Percentiles rank a stretch among this genome's conserved stretches.
Conservation (phyloP, 306 rosid species). For the Medicago arabica region DNA sequence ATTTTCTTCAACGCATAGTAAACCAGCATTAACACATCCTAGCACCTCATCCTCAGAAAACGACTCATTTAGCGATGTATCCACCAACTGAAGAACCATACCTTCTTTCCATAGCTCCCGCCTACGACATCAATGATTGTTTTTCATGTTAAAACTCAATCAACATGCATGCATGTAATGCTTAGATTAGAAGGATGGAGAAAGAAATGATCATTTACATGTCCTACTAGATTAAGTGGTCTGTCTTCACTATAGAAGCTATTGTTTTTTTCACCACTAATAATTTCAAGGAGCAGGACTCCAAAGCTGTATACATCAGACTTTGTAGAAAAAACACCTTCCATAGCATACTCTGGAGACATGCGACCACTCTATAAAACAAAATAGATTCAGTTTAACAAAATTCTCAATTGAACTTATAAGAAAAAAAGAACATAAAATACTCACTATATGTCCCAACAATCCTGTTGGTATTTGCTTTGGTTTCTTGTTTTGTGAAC, state of each 20-base stretch:
- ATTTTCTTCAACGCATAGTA: slow-evolving; percentile 37
- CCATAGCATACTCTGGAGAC: no score
- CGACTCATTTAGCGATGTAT: slow-evolving; percentile 16
- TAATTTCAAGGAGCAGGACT: slow-evolving; percentile 34
- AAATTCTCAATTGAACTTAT: no score
- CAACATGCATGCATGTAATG: not conserved
- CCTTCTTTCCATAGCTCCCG: slow-evolving; percentile 43
- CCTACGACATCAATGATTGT: not conserved
- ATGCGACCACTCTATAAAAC: no score
- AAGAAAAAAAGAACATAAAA: no score
- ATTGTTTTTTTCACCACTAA: slow-evolving; percentile 42
- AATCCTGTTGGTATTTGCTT: no score
- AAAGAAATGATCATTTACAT: slow-evolving; percentile 35
- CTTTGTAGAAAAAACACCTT: no score
- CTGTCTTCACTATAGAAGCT: slow-evolving; percentile 7
- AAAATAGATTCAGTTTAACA: no score
- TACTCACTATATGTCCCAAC: no score
- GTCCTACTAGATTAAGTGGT: slow-evolving; percentile 32
- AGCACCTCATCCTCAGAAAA: slow-evolving; percentile 21
- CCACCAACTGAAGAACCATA: slow-evolving; percentile 10
- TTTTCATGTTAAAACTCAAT: not conserved
- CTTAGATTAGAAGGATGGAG: not conserved
- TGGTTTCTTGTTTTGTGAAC: no score
- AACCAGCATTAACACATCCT: slow-evolving; percentile 41
- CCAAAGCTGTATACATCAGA: no score